Conservation (phyloP, 2,329 filamentous ascomycete species). For the Epichloe amarillans region DNA sequence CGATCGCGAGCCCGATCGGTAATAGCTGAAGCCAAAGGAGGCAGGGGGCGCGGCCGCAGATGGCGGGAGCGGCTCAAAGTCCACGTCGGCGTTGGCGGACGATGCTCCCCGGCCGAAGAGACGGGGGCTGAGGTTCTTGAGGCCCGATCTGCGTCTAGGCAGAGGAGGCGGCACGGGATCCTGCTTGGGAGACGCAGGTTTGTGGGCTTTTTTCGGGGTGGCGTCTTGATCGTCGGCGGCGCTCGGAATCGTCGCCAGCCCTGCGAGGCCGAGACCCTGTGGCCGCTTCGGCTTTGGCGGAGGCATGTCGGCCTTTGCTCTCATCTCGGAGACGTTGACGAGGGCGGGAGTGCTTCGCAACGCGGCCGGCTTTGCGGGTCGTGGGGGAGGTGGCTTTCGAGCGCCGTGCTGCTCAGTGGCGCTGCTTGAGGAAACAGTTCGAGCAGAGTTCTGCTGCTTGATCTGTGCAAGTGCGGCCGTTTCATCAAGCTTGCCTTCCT, state of each 20-base stretch:
- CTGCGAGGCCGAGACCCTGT: conserved; percentile 11
- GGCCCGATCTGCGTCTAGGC: conserved; percentile 31
- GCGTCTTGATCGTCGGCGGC: neutral
- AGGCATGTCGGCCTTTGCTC: conserved; percentile 9
- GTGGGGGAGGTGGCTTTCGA: conserved; percentile 31
- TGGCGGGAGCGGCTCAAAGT: conserved; percentile 27
- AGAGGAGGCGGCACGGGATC: conserved; percentile 32
- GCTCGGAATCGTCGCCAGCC: conserved; percentile 21
- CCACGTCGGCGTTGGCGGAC: conserved; percentile 25
- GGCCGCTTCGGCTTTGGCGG: conserved; percentile 25
- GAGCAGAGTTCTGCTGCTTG: conserved; percentile 11
- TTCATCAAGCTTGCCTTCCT: conserved; percentile 22
- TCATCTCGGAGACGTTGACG: neutral
- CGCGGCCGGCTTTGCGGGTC: conserved; percentile 43
- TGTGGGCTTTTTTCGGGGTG: conserved; percentile 26
- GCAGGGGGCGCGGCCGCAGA: conserved; percentile 13
- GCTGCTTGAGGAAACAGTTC: conserved; percentile 9
- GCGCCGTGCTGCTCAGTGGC: conserved; percentile 18
- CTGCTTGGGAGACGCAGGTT: conserved; percentile 9
- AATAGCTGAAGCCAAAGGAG: conserved; percentile 10
- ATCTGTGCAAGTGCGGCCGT: conserved; percentile 19
- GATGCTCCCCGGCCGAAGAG: conserved; percentile 17
- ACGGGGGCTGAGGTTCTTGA: conserved; percentile 19
- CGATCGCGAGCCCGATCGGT: conserved; percentile 17
- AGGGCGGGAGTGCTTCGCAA: conserved; percentile 32